These are phyloP conservation scores for Cercospora brassicicola DNA, from an alignment of 2,329 filamentous ascomycete genomes.

Conservation along the genomic window DNA sequence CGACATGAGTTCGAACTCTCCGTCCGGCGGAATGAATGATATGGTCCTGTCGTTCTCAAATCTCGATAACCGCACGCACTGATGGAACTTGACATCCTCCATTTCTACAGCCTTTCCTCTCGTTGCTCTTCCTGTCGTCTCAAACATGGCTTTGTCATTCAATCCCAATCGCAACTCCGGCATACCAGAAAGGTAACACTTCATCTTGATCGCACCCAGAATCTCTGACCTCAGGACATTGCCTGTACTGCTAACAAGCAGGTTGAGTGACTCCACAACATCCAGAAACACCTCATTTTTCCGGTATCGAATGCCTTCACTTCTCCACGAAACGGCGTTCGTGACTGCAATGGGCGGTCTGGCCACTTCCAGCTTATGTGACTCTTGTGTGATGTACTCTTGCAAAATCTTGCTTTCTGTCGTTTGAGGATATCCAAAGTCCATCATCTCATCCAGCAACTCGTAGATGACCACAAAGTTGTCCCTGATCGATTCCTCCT, in stretches of 20 bases:
- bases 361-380: slow-evolving; percentile 95
- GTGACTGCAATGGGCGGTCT: slow-evolving; percentile 96
- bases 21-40: slow-evolving; percentile 96
- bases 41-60: slow-evolving; percentile 99
- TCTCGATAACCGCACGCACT: slow-evolving; percentile 89
- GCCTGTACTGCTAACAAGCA: slow-evolving; percentile 89
- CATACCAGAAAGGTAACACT: slow-evolving; percentile 98
- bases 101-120: slow-evolving; percentile 97
- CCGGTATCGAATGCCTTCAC: slow-evolving; percentile 94
- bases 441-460: slow-evolving; percentile 99
- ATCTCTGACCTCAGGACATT: slow-evolving; percentile 97
- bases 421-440: slow-evolving; percentile 98
- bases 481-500: slow-evolving; percentile 97
- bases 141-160: slow-evolving; percentile 99
- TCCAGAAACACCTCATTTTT: slow-evolving; percentile 99
- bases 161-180: slow-evolving; percentile 88
- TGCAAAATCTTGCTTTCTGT: slow-evolving; percentile 98
- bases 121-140: slow-evolving; percentile 90
- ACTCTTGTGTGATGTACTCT: slow-evolving; percentile 96
- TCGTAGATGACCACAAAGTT: slow-evolving; percentile 99
- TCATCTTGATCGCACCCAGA: slow-evolving; percentile 97
- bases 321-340: slow-evolving; percentile 96
- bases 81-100: slow-evolving; percentile 99
- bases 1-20: slow-evolving; percentile 99
- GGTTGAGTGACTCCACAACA: slow-evolving; percentile 92